phyloP scores from a whole-genome alignment of 164 flowering plant species.

The Nymphaea thermarum region DNA sequence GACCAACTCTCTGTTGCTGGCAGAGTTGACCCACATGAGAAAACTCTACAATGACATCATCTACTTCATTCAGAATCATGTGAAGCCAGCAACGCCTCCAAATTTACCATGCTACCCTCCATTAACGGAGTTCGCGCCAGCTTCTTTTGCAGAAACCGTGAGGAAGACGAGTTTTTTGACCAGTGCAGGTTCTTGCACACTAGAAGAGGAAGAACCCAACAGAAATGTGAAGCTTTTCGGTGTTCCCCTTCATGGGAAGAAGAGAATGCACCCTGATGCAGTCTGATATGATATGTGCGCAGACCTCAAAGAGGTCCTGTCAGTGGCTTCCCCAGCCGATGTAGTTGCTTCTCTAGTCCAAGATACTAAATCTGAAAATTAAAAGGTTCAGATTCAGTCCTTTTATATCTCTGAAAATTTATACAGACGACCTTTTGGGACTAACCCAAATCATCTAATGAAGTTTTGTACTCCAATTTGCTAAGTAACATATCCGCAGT shows the following conservation, averaged over 20 bases:
- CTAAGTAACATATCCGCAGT: no score
- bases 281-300: no score
- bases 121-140: background rate
- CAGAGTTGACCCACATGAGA: conserved; percentile 62
- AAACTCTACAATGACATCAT: conserved; percentile 68
- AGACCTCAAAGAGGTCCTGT: no score
- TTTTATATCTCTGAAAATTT: no score
- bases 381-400: no score
- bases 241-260: conserved; percentile 65
- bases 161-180: conserved; percentile 24
- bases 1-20: conserved; percentile 48
- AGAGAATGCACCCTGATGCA: conserved; percentile 37
- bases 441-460: no score
- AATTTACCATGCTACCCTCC: background rate
- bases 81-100: conserved; percentile 47
- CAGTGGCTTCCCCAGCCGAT: no score
- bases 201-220: conserved; percentile 27
- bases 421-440: no score
- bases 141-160: conserved; percentile 14
- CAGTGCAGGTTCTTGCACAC: conserved; percentile 15
- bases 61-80: conserved; percentile 64
- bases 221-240: conserved; percentile 66
- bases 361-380: no score
- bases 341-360: no score
- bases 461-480: no score